Evolutionary conservation across 257 asterid species (phyloP).

Genomic region (Plectranthus barbatus): DNA sequence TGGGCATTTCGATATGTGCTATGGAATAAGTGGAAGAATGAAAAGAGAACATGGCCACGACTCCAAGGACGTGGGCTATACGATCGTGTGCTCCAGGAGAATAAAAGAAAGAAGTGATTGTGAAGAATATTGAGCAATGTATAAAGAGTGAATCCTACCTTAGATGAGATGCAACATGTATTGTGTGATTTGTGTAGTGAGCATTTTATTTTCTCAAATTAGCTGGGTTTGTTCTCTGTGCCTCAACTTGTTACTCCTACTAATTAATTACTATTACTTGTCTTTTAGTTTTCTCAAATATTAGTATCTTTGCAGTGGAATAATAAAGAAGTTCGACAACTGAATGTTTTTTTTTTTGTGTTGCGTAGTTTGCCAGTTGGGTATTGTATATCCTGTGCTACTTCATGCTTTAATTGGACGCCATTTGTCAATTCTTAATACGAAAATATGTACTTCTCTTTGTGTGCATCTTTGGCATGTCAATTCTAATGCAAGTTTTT

Average conservation of each 20-base stretch:
- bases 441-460: conserved; percentile 1
- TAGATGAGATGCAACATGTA: too few relatives aligned
- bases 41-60: too few relatives aligned
- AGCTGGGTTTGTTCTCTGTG: background rate
- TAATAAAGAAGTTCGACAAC: background rate
- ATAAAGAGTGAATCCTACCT: too few relatives aligned
- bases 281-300: background rate
- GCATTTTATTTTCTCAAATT: background rate
- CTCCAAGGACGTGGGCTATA: too few relatives aligned
- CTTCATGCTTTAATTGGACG: background rate
- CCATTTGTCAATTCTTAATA: background rate
- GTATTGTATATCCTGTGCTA: background rate
- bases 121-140: background rate
- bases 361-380: background rate
- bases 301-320: background rate
- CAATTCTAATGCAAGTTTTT: conserved; percentile 41
- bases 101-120: too few relatives aligned
- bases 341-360: background rate
- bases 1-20: too few relatives aligned
- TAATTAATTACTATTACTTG: too few relatives aligned
- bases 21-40: too few relatives aligned
- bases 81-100: too few relatives aligned
- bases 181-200: too few relatives aligned
- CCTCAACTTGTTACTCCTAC: background rate
- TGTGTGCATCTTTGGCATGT: conserved; percentile 22